Base-by-base conservation (phyloP, 1,284 basidiomycete species). In the Fomitopsis palustris region DNA sequence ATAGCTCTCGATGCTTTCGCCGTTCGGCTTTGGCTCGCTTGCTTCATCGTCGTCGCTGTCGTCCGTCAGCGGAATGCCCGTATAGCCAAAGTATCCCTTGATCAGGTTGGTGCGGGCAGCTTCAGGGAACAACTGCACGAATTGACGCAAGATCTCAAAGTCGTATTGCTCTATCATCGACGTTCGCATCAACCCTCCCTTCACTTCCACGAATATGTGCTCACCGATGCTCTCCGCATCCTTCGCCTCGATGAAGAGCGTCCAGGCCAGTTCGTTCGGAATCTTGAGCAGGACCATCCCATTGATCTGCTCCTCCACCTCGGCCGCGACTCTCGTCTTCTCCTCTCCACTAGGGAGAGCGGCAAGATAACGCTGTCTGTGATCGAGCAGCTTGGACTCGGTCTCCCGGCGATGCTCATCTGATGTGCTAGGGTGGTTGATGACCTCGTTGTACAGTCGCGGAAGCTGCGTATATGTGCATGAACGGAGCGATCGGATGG, bases 221-320 rank as follows among this genome's bases (percentile, higher is more conserved):
- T 66, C 68, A 93, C 90, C 82, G 12, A 93, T 78, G 8, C 79
- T 79, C n/a, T 82, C 82, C 47, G 79, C 80, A 68, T 98, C 88
- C 53, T 79, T 84, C 65, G 87, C 85, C 67, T 98, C 93, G 42
- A 98, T 77, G 62, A 81, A 86, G 19, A 93, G 73, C 35, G 75
- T 80, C 95, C 95, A 97, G 0, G 92, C 92, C 16, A 88, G 66
- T 64, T 90, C 86, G 66, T 96, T 87, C 0, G 85, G 81, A n/a
- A 94, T 80, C 31, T 80, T 77, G 31, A 97, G 77, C 6, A 94
- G 74, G 10, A 96, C 83, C 52, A 86, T 82, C 2, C 92, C 94
- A 17, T 81, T 75, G 1, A 91, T 81, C 52, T 96, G 75, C 6
- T 84, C 81, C 54, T 90, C 81, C 4, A 96, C 77, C 63, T 92